These are phyloP conservation scores for Athelia psychrophila DNA, from an alignment of 1,284 basidiomycete species.

Conservation along the genomic window DNA sequence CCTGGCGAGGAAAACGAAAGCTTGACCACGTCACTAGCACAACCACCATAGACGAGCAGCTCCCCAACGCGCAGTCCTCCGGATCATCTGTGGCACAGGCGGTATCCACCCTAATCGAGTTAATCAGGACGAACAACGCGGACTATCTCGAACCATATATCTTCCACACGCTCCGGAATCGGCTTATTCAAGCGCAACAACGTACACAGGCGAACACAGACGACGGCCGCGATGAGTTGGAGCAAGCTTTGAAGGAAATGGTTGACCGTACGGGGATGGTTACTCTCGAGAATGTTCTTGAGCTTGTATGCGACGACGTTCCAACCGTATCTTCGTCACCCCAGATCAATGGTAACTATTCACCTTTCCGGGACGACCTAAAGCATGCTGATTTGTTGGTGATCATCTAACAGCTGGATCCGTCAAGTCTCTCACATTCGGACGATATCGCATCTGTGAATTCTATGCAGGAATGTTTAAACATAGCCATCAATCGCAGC, in stretches of 20 bases:
- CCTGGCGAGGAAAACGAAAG: conserved; percentile 11
- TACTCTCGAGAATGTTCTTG: conserved; percentile 83
- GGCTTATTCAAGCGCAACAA: conserved; percentile 85
- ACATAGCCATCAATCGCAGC: conserved; percentile 93
- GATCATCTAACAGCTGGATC: conserved; percentile 55
- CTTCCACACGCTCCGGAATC: conserved; percentile 91
- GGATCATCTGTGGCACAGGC: conserved; percentile 88
- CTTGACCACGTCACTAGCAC: conserved; percentile 5
- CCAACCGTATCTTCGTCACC: conserved; percentile 69
- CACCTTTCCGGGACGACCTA: conserved; percentile 3
- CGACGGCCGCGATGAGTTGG: conserved; percentile 69
- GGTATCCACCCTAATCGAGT: conserved; percentile 90
- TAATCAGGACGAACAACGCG: conserved; percentile 98
- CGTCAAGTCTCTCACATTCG: conserved; percentile 83
- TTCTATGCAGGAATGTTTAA: conserved; percentile 96
- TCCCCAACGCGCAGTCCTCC: conserved; percentile 72
- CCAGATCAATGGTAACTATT: conserved; percentile 69
- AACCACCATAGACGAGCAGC: conserved; percentile 16
- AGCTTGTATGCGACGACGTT: conserved; percentile 73
- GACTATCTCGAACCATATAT: conserved; percentile 98
- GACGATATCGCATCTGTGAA: conserved; percentile 97
- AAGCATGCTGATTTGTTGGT: background rate
- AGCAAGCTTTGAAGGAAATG: conserved; percentile 84
- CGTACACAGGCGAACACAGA: conserved; percentile 49
- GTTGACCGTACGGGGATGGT: conserved; percentile 92